Percentiles rank a stretch among this genome's conserved stretches.
Conservation (phyloP, 2,329 filamentous ascomycete genomes). For the Beauveria varroae region DNA sequence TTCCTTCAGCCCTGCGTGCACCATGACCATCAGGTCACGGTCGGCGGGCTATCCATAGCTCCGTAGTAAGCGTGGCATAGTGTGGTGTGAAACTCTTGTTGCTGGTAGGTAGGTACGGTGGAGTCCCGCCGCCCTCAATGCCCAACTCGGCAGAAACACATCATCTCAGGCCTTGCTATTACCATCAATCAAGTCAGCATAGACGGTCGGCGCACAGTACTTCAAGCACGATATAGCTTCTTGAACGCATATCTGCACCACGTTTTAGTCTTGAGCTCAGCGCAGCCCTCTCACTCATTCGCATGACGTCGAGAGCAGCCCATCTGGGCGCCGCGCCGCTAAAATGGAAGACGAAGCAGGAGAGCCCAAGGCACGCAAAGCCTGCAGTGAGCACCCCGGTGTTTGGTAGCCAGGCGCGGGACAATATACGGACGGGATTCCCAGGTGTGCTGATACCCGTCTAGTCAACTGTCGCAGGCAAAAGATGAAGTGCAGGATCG, state of each 20-base stretch:
- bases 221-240: neutral
- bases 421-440: no score
- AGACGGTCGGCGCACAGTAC: neutral
- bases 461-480: constrained; percentile 22
- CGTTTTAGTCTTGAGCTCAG: neutral
- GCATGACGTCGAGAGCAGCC: neutral
- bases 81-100: neutral
- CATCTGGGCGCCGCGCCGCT: neutral
- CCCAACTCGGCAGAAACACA: constrained; percentile 11
- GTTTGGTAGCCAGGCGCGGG: neutral
- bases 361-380: constrained; percentile 22
- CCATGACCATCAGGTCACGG: neutral
- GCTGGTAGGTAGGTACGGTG: no score
- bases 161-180: neutral
- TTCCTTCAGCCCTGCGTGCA: neutral
- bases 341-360: constrained; percentile 11
- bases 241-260: neutral
- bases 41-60: neutral
- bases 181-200: neutral
- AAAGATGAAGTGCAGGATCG: constrained; percentile 32
- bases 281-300: neutral
- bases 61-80: neutral
- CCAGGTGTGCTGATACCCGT: neutral
- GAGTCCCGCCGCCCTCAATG: constrained; percentile 1
- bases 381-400: constrained; percentile 20